Evolutionary conservation across 148 eudicot genomes (phyloP), one percentile per base, ranked within the genome.

Genomic region (Nepenthes gracilis): DNA sequence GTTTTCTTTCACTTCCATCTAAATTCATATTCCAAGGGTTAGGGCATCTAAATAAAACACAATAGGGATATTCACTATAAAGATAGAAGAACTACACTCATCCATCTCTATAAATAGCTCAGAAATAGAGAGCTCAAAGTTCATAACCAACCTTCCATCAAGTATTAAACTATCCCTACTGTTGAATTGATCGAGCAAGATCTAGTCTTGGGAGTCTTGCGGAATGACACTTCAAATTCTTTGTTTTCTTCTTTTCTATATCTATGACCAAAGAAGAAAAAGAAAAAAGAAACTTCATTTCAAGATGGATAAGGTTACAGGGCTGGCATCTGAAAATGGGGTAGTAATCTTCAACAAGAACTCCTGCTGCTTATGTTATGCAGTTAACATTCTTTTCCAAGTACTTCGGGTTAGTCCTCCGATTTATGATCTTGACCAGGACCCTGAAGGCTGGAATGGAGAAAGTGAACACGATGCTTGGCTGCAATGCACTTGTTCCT

Each of bases 271-370:
- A 4, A 34, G 6, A 15, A 23, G 12, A 5, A 55, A 55, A 32
- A 32, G 9, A 34, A 32, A 34, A 11, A 9, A 55, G 58, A 34
- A 51, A 15, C 38, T 35, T 36, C 13, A 51, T 2, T 12, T 57
- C 43, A 65, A 64, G 63, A 86, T 86, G 95, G 96, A 93, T 35
- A 93, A 79, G 78, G 84, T 93, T 58, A 63, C 34, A 9, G 81
- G 78, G 74, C 32, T 88, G 43, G 74, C 74, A 4, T 67, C 85
- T 2, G 96, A 88, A 60, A 84, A 93, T 12, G 90, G 91, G 35
- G 79, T 93, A 2, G 83, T 93, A 73, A 76, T 93, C 62, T 88
- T 93, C 74, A 89, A 91, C 83, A 93, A 88, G 70, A 90, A 85
- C 72, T 84, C 80, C 3, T 90, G 97, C 49, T 90, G 97, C 74